phyloP scores from a whole-genome alignment of 2,329 filamentous ascomycete species.

The Fusarium sp. region DNA sequence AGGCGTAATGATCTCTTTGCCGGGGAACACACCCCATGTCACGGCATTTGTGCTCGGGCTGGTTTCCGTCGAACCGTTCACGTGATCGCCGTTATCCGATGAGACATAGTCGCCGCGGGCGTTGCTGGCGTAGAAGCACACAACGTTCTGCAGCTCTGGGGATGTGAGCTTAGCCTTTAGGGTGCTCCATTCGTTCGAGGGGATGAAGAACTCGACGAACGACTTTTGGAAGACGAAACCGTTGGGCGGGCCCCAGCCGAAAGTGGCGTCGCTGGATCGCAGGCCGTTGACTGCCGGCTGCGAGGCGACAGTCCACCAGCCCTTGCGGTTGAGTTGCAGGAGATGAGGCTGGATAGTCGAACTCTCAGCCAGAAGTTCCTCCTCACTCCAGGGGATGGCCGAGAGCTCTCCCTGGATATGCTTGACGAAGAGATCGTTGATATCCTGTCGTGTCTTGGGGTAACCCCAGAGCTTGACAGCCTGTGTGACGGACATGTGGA shows the following conservation, averaged over 20 bases:
- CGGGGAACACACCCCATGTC: conserved; percentile 95
- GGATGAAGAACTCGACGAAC: conserved; percentile 96
- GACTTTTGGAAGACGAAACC: conserved; percentile 99
- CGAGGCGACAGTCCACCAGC: conserved; percentile 97
- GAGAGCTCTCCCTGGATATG: conserved; percentile 84
- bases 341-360: conserved; percentile 82
- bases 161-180: conserved; percentile 74
- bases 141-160: conserved; percentile 71
- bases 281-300: conserved; percentile 94
- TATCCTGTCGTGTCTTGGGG: conserved; percentile 77
- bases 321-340: conserved; percentile 79
- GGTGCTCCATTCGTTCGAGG: conserved; percentile 76
- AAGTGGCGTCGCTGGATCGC: conserved; percentile 79
- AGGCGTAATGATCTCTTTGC: conserved; percentile 95
- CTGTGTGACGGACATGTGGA: conserved; percentile 89
- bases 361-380: conserved; percentile 87
- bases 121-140: conserved; percentile 92
- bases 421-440: conserved; percentile 82
- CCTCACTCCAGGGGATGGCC: conserved; percentile 94
- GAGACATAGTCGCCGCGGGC: conserved; percentile 81
- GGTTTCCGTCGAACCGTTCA: conserved; percentile 46
- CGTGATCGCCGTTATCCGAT: conserved; percentile 66
- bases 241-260: conserved; percentile 92
- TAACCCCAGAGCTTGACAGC: conserved; percentile 89
- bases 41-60: conserved; percentile 85